These are phyloP conservation scores for Fraxinus velutina DNA, from an alignment of 305 asterid species.

Conservation along the genomic window DNA sequence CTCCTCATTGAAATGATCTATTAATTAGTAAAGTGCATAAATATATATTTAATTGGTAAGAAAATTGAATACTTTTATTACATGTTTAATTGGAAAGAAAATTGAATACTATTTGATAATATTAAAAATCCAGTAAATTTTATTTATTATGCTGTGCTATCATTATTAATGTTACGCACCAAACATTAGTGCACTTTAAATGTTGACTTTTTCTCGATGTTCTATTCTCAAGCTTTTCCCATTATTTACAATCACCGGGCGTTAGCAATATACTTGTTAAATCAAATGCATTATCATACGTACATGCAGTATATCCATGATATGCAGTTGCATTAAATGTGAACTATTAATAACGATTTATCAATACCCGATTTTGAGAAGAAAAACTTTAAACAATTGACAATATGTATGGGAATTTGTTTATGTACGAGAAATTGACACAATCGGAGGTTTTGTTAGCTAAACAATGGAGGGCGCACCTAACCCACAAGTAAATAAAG, in stretches of 20 bases:
- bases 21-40: background rate
- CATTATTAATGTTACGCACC: background rate
- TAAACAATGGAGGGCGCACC: background rate
- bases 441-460: background rate
- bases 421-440: background rate
- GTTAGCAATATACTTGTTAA: background rate
- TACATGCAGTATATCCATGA: background rate
- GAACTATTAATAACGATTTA: background rate
- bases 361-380: background rate
- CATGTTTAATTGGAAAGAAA: background rate
- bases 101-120: background rate
- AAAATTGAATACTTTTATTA: background rate
- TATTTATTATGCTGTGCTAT: background rate
- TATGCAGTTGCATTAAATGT: background rate
- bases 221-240: background rate
- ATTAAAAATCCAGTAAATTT: too few species aligned
- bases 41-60: background rate
- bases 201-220: background rate
- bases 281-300: background rate
- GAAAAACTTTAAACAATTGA: background rate
- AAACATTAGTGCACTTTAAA: background rate
- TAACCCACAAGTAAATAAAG: background rate
- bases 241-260: background rate
- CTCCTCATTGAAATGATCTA: background rate
- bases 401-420: background rate